Evolutionary conservation across 1,284 basidiomycete species (phyloP).

Genomic region (Ganoderma leucocontextum): DNA sequence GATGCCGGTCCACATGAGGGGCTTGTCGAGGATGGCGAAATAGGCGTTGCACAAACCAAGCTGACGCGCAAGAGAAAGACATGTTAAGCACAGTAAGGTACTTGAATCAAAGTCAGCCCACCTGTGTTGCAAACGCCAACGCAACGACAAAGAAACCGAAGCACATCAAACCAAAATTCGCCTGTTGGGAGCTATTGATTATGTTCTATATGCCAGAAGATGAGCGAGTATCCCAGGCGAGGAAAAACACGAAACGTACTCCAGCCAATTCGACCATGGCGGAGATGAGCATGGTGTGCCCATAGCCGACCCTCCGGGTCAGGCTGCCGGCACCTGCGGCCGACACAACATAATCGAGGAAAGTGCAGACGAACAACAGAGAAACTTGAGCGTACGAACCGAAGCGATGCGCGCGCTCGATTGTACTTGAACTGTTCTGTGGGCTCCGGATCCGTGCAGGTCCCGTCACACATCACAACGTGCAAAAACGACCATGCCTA

Average conservation of each 20-base stretch:
- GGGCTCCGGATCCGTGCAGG: neutral
- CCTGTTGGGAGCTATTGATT: constrained; percentile 44
- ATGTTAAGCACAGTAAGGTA: neutral
- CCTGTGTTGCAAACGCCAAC: constrained; percentile 42
- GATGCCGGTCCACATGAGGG: constrained; percentile 43
- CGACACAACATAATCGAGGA: constrained; percentile 41
- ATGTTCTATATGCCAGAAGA: constrained; percentile 37
- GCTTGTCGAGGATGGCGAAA: constrained; percentile 41
- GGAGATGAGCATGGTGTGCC: constrained; percentile 39
- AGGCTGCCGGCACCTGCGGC: constrained; percentile 38
- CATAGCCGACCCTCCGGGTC: constrained; percentile 40
- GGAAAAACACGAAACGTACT: constrained; percentile 28
- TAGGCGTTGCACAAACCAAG: constrained; percentile 43
- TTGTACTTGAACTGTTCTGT: constrained; percentile 9
- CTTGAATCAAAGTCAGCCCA: constrained; percentile 9
- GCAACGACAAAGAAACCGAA: constrained; percentile 45
- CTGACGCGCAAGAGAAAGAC: constrained; percentile 21
- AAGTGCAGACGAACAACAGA: constrained; percentile 41
- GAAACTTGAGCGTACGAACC: constrained; percentile 41
- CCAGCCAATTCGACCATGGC: constrained; percentile 41
- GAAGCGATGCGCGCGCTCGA: constrained; percentile 40
- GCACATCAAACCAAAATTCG: constrained; percentile 42
- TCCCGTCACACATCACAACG: neutral
- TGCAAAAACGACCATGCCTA: constrained; percentile 1
- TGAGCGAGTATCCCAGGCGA: neutral